Evolutionary conservation across 352 stramenopile genomes (phyloP), one percentile per base, ranked within the genome.

Genomic region (Blastocystis sp.): DNA sequence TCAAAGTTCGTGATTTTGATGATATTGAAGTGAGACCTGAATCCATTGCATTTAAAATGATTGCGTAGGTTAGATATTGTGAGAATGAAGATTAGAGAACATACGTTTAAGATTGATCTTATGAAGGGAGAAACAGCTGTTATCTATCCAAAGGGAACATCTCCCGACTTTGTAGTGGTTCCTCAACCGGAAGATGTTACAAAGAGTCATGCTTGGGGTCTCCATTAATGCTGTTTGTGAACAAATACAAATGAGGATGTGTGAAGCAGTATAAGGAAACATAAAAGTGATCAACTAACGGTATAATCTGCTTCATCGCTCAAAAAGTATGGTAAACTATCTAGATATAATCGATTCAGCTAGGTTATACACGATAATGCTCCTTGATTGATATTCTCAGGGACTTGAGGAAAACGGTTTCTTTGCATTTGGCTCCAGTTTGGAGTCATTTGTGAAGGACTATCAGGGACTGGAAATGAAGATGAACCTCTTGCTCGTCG

Each of bases 191-290:
- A 74, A 27, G 63, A 74, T 46, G 63, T 74, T 7, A n/a, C 24
- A 21, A 74, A 37, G 63, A 74, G 63, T 27, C 63, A 74, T 27
- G 63, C 63, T 19, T 74, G 63, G 63, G 63, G 63, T 19, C 63
- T 74, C 1, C 63, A 74, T 51, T 74, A 21, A 4, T 27, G 2
- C 39, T 74, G 29, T 27, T 74, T 74, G 63, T 74, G 43, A 11
- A 14, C 43, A 69, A 32, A 69, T n/a, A 69, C 14, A 69, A 42
- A 19, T 35, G 14, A 2, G 14, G 39, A 46, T 46, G 39, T 46
- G 39, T 9, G 39, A 46, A 46, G 39, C 39, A 46, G 39, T 9
- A 9, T 46, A 46, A 46, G 39, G 39, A 46, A 32, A 61, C 19
- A 61, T 12, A 61, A 61, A 61, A 61, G 12, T 61, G 19, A 61